These are phyloP conservation scores for Eragrostis curvula DNA, from an alignment of 176 grass and related monocot species.

Conservation along the genomic window DNA sequence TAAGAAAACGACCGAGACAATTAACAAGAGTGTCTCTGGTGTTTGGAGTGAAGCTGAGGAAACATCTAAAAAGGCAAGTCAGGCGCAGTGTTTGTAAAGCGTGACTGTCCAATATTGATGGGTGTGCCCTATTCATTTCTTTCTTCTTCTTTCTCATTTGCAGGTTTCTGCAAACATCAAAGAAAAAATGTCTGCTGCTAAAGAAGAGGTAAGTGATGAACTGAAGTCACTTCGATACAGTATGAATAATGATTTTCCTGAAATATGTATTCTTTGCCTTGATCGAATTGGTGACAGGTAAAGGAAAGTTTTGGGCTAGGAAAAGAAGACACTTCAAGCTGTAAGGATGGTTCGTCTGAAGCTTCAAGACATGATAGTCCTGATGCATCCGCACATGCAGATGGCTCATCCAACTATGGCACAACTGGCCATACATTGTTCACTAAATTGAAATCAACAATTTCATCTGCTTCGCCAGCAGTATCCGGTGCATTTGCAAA, in stretches of 20 bases:
- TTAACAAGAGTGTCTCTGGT: constrained; percentile 80
- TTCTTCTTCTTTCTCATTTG: constrained; percentile 11
- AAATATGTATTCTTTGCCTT: constrained; percentile 21
- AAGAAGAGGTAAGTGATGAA: constrained; percentile 57
- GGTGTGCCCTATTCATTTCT: constrained; percentile 21
- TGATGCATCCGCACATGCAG: constrained; percentile 42
- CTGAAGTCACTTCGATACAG: neutral
- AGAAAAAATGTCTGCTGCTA: constrained; percentile 68
- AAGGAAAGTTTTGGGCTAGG: constrained; percentile 68
- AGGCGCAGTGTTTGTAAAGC: constrained; percentile 13
- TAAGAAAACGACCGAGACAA: constrained; percentile 73
- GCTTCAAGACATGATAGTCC: constrained; percentile 44
- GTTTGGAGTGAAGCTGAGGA: constrained; percentile 87
- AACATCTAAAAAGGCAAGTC: constrained; percentile 81
- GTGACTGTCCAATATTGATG: neutral
- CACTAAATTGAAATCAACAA: constrained; percentile 52
- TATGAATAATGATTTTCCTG: neutral
- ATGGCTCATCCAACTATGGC: constrained; percentile 39
- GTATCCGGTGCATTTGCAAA: constrained; percentile 62
- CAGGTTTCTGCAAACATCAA: constrained; percentile 70
- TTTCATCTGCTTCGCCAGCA: constrained; percentile 66
- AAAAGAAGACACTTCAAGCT: constrained; percentile 63
- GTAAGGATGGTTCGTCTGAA: constrained; percentile 36
- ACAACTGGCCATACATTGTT: constrained; percentile 53
- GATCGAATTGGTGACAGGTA: constrained; percentile 50